phyloP scores from a whole-genome alignment of 2,329 filamentous ascomycete genomes.

The Colletotrichum somersetense region DNA sequence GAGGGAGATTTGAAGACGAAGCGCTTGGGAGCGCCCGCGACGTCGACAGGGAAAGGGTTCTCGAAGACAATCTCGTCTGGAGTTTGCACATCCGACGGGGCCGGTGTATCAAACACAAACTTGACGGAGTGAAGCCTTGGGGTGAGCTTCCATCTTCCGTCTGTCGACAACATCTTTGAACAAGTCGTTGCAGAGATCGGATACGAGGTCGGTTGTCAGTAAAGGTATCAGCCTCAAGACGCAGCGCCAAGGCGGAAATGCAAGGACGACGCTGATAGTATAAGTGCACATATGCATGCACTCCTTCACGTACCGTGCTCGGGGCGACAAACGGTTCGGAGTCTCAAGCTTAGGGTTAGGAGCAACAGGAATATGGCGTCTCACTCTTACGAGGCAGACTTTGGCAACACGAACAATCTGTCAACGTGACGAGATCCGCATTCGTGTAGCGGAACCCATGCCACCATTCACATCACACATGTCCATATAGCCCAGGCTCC shows the following conservation, averaged over 20 bases:
- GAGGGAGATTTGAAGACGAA: constrained; percentile 14
- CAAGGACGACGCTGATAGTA: neutral
- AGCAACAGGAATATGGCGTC: neutral
- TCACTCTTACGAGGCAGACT: neutral
- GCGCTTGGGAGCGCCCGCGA: constrained; percentile 13
- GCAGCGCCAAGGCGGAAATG: neutral
- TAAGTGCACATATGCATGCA: neutral
- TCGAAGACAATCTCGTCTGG: constrained; percentile 31
- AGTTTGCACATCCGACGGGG: neutral
- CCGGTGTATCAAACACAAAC: constrained; percentile 23
- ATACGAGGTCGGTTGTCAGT: neutral
- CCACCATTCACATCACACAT: neutral
- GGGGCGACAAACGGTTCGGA: neutral
- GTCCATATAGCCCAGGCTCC: no score
- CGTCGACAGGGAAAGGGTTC: constrained; percentile 18
- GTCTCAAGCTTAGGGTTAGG: neutral
- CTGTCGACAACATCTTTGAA: constrained; percentile 14
- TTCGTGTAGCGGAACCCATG: neutral
- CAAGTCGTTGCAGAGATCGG: neutral
- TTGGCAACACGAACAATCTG: neutral
- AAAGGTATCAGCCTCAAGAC: neutral
- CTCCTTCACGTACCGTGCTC: neutral
- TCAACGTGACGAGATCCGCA: neutral
- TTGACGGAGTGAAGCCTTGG: constrained; percentile 36
- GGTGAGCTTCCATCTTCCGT: constrained; percentile 20